Percentiles rank a stretch among this genome's conserved stretches.
These are phyloP conservation scores for Chytriomyces sp. DNA, from an alignment of 192 early-diverging fungal species.

Conservation along the genomic window DNA sequence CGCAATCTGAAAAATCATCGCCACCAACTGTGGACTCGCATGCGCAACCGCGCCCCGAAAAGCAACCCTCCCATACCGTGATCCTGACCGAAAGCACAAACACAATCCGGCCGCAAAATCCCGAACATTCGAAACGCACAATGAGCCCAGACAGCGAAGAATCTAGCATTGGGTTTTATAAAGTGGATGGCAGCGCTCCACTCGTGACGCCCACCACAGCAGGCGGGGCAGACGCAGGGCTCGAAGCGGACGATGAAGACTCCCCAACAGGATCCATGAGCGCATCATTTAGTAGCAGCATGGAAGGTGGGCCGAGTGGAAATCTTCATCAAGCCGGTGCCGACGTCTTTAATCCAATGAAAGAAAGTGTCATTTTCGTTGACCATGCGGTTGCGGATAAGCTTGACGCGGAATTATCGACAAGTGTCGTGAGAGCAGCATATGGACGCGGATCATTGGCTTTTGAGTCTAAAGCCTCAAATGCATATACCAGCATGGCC, in stretches of 20 bases:
- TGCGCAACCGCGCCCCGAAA: not conserved
- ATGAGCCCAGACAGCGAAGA: constrained; percentile 35
- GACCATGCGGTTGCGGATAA: not conserved
- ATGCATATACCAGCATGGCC: not conserved
- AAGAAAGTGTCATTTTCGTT: constrained; percentile 32
- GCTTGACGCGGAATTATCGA: not conserved
- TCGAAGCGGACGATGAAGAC: constrained; percentile 13
- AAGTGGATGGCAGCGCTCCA: constrained; percentile 11
- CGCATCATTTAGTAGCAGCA: constrained; percentile 8
- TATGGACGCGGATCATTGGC: constrained; percentile 18
- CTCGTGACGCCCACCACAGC: not conserved
- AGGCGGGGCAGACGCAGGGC: not conserved
- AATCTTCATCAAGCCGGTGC: not conserved
- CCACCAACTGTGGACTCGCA: not conserved
- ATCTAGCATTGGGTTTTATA: constrained; percentile 22
- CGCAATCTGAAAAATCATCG: not conserved
- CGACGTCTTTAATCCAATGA: constrained; percentile 25
- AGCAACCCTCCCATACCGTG: constrained; percentile 1
- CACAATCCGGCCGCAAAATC: not conserved
- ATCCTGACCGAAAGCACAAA: constrained; percentile 3
- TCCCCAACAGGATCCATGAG: constrained; percentile 17
- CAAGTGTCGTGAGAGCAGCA: not conserved
- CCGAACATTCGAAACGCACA: not conserved
- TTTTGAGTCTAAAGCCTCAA: not conserved
- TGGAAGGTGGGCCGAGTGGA: not conserved